Evolutionary conservation across 495 filamentous ascomycete genomes (phyloP).

Genomic region (Penicillium herquei): DNA sequence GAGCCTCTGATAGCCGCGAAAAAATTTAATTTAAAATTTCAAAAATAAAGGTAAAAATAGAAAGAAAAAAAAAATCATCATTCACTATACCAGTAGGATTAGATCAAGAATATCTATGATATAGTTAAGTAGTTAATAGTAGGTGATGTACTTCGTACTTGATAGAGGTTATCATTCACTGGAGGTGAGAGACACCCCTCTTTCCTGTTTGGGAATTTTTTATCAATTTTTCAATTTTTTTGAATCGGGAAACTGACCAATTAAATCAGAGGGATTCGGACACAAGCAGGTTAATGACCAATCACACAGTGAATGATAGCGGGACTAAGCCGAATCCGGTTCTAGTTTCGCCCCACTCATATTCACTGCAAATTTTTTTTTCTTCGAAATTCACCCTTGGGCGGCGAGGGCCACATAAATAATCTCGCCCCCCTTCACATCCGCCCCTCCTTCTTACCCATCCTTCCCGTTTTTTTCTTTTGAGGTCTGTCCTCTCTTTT

Average conservation of each 20-base stretch:
- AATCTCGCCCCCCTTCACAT: conserved; percentile 37
- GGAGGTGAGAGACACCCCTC: background rate
- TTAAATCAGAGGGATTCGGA: conserved; percentile 7
- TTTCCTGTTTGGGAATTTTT: background rate
- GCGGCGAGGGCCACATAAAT: conserved; percentile 47
- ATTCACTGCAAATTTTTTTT: conserved; percentile 26
- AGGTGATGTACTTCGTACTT: background rate
- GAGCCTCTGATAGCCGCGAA: conserved; percentile 7
- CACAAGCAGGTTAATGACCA: conserved; percentile 11
- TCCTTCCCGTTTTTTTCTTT: conserved; percentile 29
- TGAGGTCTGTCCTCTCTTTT: conserved; percentile 49
- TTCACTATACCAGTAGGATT: background rate
- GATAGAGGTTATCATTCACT: background rate
- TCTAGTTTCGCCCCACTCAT: conserved; percentile 17
- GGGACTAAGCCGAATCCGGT: background rate
- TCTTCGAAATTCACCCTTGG: conserved; percentile 12
- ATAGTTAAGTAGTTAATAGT: background rate
- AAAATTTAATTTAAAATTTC: background rate
- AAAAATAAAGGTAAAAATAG: background rate
- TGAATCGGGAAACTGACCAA: background rate
- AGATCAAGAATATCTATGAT: background rate
- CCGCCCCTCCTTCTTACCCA: conserved; percentile 25
- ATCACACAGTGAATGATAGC: background rate
- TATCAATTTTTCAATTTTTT: background rate
- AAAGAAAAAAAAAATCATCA: background rate